Conservation (phyloP, 352 stramenopile genomes). For the Globisporangium middletonii region DNA sequence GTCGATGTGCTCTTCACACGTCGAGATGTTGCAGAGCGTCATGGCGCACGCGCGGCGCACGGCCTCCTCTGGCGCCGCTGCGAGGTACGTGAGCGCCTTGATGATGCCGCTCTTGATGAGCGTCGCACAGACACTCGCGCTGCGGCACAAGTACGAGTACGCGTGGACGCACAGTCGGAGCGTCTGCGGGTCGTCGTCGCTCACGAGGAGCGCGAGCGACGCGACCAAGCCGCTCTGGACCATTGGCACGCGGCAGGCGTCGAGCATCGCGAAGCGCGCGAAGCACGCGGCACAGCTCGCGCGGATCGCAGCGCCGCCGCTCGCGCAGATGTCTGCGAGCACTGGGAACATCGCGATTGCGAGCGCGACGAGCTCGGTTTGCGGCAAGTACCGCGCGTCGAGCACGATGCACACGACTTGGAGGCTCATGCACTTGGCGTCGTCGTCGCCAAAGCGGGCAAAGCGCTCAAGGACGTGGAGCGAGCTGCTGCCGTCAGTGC, state of each 20-base stretch:
- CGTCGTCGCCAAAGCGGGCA: conserved; percentile 24
- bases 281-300: conserved; percentile 58
- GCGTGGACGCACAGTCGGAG: conserved; percentile 58
- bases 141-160: conserved; percentile 54
- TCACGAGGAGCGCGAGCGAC: conserved; percentile 43
- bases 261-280: conserved; percentile 54
- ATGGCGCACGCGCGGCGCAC: conserved; percentile 76
- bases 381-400: conserved; percentile 39
- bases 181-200: conserved; percentile 42
- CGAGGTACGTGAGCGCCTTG: conserved; percentile 62
- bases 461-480: conserved; percentile 35
- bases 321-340: conserved; percentile 37
- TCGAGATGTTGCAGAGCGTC: conserved; percentile 91
- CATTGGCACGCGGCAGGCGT: conserved; percentile 45
- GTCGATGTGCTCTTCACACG: conserved; percentile 85
- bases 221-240: conserved; percentile 41
- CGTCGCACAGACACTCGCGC: conserved; percentile 33
- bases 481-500: conserved; percentile 8
- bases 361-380: conserved; percentile 29
- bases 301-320: conserved; percentile 15
- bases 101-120: conserved; percentile 58
- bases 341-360: conserved; percentile 36
- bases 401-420: conserved; percentile 67
- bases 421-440: conserved; percentile 42
- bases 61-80: conserved; percentile 59